phyloP scores from a whole-genome alignment of 2,329 filamentous ascomycete species.

The Stachybotrys echinatus region DNA sequence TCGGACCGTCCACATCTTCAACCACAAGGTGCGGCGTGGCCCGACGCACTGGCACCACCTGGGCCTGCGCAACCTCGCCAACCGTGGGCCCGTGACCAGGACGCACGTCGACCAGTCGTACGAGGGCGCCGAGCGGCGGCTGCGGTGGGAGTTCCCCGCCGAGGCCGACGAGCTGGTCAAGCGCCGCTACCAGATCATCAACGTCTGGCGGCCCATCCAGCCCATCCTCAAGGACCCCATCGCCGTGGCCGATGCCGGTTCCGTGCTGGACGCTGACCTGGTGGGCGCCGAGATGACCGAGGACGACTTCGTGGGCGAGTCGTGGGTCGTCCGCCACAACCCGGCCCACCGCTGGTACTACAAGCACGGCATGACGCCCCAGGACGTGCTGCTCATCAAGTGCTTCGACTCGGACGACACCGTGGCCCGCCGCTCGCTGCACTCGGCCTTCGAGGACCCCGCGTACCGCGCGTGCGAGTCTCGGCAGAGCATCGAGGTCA shows the following conservation, averaged over 20 bases:
- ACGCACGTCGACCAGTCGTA: constrained; percentile 52
- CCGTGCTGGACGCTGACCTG: constrained; percentile 45
- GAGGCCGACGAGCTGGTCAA: constrained; percentile 30
- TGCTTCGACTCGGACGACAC: constrained; percentile 57
- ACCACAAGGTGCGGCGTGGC: constrained; percentile 62
- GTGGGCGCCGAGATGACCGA: constrained; percentile 45
- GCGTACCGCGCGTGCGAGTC: constrained; percentile 48
- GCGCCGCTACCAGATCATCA: constrained; percentile 47
- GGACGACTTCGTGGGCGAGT: constrained; percentile 42
- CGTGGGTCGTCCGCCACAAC: constrained; percentile 36
- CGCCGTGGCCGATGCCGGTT: constrained; percentile 44
- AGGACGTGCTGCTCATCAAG: constrained; percentile 55
- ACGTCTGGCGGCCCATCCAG: constrained; percentile 33
- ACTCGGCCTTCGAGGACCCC: constrained; percentile 47
- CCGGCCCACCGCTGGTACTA: constrained; percentile 46
- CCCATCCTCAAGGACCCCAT: constrained; percentile 42
- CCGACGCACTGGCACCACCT: constrained; percentile 58
- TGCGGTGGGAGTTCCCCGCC: constrained; percentile 36
- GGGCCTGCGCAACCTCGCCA: constrained; percentile 53
- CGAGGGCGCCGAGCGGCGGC: constrained; percentile 24
- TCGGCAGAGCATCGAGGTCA: constrained; percentile 60
- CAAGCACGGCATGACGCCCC: constrained; percentile 42
- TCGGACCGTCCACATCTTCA: constrained; percentile 60
- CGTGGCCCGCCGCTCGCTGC: constrained; percentile 46
- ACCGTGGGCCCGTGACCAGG: constrained; percentile 38